Base-by-base conservation (phyloP, 1,284 basidiomycete species). In the Apiotrichum domesticum region DNA sequence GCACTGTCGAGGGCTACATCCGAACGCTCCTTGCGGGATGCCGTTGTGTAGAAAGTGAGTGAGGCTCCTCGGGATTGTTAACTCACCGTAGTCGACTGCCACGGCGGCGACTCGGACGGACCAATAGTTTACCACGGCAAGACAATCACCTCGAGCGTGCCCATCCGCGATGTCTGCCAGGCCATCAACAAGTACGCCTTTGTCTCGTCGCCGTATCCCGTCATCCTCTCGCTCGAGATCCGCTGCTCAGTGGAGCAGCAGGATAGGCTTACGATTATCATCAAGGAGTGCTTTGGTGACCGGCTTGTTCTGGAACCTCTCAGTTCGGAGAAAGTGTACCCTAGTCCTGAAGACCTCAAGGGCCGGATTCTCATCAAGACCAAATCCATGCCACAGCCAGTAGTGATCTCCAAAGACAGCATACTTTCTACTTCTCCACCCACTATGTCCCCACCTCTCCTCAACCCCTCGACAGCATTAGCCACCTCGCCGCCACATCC, bases 1-100 rank as follows among this genome's bases (percentile, higher is more conserved):
- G 90, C 61, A 97, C 95, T 0, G 86, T 95, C 42, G 95, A 98
- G 69, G 95, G 95, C 0, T 98, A 98, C 71, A 92, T 97, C 59
- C 83, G 95, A 0, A 94, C 94, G 0, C 79, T 98, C 44, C 80
- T 96, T 50, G 88, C 89, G 56, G 87, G 91, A 35, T 97, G 94
- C 66, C 83, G 95, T 15, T 90, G 88, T 57, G 95, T 98, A 39
- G 92, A 97, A 75, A 75, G 92, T 92, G 65, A 66, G 88, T 82
- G 40, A 35, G n/a, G 35, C 44, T 39, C 3, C 29, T 42, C 11
- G 48, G 53, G 35, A 8, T 7, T 3, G 9, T 32, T n/a, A 43
- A n/a, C 33, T 61, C 14, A 40, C 34, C 41, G 33, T 64, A 95
- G 90, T 99, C 66, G 95, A 99, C 66, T 87, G 95, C 51, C 97